Evolutionary conservation across 345 rosid species (phyloP).

Genomic region (Salix dunnii): DNA sequence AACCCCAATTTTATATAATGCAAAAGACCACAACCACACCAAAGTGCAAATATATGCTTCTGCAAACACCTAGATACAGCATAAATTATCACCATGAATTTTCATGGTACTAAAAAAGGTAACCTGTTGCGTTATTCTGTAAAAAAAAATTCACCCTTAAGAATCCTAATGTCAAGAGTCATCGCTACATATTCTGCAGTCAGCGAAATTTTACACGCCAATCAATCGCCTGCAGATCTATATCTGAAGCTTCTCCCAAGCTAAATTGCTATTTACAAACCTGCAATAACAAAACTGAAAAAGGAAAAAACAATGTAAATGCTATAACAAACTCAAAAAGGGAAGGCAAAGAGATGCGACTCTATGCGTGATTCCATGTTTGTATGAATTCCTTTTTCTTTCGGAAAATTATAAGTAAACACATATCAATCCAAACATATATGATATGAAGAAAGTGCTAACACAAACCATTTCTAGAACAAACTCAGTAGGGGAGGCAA

Average conservation of each 20-base stretch:
- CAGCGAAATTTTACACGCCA: conserved; percentile 17
- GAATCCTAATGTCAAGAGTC: conserved; percentile 15
- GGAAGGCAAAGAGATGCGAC: not conserved
- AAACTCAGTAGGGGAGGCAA: too few species aligned
- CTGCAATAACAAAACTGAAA: conserved; percentile 18
- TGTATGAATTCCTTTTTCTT: too few species aligned
- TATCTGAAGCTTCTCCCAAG: conserved; percentile 10
- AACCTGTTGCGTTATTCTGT: not conserved
- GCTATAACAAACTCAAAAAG: not conserved
- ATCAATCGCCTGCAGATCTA: conserved; percentile 5
- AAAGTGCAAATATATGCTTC: not conserved
- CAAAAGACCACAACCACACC: not conserved
- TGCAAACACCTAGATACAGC: not conserved
- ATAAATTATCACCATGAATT: not conserved
- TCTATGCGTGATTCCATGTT: not conserved
- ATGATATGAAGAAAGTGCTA: too few species aligned
- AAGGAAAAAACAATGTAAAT: not conserved
- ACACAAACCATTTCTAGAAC: too few species aligned
- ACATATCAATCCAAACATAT: too few species aligned
- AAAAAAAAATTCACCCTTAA: not conserved
- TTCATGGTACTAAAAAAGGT: not conserved
- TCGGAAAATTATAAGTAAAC: too few species aligned
- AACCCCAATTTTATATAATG: not conserved
- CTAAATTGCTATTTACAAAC: conserved; percentile 28
- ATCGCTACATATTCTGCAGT: conserved; percentile 4